Conservation (phyloP, 148 eudicot species). For the Fallopia convolvulus region DNA sequence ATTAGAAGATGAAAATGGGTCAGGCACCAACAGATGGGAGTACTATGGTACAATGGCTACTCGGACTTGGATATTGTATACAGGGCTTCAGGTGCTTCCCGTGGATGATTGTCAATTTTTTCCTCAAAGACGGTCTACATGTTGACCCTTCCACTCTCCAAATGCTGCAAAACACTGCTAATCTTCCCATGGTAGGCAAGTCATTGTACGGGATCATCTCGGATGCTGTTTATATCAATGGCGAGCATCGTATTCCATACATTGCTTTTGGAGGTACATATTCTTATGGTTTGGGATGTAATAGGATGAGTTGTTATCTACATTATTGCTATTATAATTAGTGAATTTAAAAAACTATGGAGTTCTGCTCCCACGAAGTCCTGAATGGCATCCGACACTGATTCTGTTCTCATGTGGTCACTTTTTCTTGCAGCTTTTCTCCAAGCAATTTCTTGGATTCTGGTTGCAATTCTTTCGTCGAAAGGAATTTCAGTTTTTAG, state of each 20-base stretch:
- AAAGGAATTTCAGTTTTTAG: conserved; percentile 54
- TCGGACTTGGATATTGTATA: conserved; percentile 80
- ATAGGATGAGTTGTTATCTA: neutral
- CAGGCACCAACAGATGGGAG: neutral
- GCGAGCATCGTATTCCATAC: conserved; percentile 86
- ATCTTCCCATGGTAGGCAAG: conserved; percentile 89
- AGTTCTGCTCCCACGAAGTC: neutral
- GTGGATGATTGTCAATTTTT: conserved; percentile 76
- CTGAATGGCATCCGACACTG: neutral
- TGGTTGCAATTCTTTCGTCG: conserved; percentile 50
- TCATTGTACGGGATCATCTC: conserved; percentile 82
- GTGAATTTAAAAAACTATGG: neutral
- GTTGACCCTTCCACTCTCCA: conserved; percentile 76
- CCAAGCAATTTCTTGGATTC: conserved; percentile 83
- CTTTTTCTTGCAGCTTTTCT: conserved; percentile 55
- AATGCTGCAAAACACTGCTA: conserved; percentile 61
- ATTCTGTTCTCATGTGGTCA: neutral
- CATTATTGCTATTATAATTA: neutral
- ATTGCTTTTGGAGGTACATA: conserved; percentile 76
- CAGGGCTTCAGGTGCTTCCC: conserved; percentile 94
- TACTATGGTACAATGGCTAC: conserved; percentile 14
- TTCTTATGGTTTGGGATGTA: neutral
- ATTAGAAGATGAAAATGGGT: neutral
- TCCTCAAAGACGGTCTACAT: conserved; percentile 67
- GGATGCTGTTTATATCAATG: conserved; percentile 53